These are phyloP conservation scores for Vickermania ingenoplastis DNA, from an alignment of 208 protist genomes.

Conservation along the genomic window DNA sequence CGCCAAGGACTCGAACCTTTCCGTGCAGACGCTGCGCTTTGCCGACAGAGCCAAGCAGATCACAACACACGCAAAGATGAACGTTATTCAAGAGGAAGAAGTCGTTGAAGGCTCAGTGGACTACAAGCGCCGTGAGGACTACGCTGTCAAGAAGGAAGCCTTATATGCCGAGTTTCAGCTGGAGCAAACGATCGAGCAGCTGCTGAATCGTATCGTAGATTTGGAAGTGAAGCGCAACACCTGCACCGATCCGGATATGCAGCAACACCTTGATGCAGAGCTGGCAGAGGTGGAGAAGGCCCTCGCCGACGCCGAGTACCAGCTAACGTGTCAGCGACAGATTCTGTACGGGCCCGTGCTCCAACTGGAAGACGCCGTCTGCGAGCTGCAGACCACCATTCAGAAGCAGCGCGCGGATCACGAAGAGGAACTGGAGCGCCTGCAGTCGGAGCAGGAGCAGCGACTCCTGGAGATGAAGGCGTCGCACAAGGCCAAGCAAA, in stretches of 20 bases:
- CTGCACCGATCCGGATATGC: slow-evolving; percentile 24
- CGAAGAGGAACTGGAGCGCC: slow-evolving; percentile 54
- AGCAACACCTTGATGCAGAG: slow-evolving; percentile 48
- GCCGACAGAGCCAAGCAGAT: slow-evolving; percentile 84
- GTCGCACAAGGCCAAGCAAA: slow-evolving; percentile 10
- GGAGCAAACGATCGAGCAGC: slow-evolving; percentile 44
- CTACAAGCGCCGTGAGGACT: slow-evolving; percentile 37
- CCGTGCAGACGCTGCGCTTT: slow-evolving; percentile 79
- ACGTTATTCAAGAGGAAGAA: slow-evolving; percentile 42
- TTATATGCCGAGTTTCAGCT: slow-evolving; percentile 68
- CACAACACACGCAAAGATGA: slow-evolving; percentile 66
- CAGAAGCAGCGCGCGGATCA: slow-evolving; percentile 51
- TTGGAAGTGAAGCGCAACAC: slow-evolving; percentile 39
- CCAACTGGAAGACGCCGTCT: slow-evolving; percentile 48
- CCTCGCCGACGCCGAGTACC: slow-evolving; percentile 46
- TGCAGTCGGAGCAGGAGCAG: slow-evolving; percentile 21
- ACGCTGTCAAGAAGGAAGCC: slow-evolving; percentile 67
- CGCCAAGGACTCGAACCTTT: slow-evolving; percentile 52
- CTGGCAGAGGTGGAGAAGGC: slow-evolving; percentile 35
- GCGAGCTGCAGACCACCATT: slow-evolving; percentile 56
- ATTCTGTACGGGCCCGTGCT: slow-evolving; percentile 57
- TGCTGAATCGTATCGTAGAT: slow-evolving; percentile 54
- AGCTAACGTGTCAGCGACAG: slow-evolving; percentile 49
- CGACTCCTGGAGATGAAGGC: slow-evolving; percentile 7
- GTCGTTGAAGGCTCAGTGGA: slow-evolving; percentile 23